phyloP scores from a whole-genome alignment of 768 basidiomycete species.

The Mycena amicta region DNA sequence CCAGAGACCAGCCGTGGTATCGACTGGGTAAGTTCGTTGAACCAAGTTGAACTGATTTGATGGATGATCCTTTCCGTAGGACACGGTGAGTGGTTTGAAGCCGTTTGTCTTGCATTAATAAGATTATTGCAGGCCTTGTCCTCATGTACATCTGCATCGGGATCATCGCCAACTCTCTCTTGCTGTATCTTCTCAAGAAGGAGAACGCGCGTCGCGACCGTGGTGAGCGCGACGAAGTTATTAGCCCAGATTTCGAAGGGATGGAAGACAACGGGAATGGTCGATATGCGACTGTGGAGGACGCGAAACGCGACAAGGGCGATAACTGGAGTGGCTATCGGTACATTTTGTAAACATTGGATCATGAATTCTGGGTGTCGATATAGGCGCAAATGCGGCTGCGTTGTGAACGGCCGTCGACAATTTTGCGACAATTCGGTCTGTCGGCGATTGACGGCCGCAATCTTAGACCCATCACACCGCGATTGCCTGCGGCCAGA shows the following conservation, averaged over 20 bases:
- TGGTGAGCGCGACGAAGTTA: slow-evolving; percentile 70
- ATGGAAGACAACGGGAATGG: slow-evolving; percentile 55
- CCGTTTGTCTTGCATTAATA: too few relatives aligned
- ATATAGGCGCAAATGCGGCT: neutral
- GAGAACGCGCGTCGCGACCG: slow-evolving; percentile 68
- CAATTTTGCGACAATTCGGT: neutral
- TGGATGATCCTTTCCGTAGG: slow-evolving; percentile 33
- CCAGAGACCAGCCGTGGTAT: slow-evolving; percentile 67
- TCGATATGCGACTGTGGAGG: slow-evolving; percentile 51
- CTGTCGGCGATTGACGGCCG: neutral
- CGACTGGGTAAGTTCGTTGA: slow-evolving; percentile 43
- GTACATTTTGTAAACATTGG: slow-evolving; percentile 50
- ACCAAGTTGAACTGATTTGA: neutral
- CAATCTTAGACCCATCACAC: neutral
- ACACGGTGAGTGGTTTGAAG: slow-evolving; percentile 15
- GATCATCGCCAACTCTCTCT: slow-evolving; percentile 53
- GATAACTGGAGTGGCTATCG: slow-evolving; percentile 80
- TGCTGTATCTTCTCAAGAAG: slow-evolving; percentile 47
- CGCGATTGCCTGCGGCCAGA: neutral
- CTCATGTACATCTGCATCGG: slow-evolving; percentile 72
- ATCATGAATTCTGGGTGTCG: neutral
- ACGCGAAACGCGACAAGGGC: slow-evolving; percentile 62
- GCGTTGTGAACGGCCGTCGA: neutral
- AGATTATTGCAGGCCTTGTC: slow-evolving; percentile 58
- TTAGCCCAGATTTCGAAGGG: slow-evolving; percentile 59